phyloP scores from a whole-genome alignment of 2,329 filamentous ascomycete species.

The Neofusicoccum umdonicola region DNA sequence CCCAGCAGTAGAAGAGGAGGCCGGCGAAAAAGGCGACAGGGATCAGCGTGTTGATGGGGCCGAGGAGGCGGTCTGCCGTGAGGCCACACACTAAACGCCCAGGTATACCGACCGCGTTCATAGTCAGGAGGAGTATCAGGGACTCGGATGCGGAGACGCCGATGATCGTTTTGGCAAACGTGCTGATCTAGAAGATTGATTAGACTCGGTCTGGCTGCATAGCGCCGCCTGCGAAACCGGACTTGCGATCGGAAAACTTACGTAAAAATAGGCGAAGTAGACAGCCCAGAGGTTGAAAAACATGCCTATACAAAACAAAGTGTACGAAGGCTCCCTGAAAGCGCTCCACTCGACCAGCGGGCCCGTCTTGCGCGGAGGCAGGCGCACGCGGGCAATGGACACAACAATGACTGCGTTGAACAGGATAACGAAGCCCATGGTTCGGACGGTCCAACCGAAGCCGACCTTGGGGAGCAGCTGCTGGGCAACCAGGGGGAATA shows the following conservation, averaged over 20 bases:
- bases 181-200: background rate
- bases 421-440: conserved; percentile 60
- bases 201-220: background rate
- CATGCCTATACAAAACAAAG: conserved; percentile 44
- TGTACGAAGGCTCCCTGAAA: conserved; percentile 46
- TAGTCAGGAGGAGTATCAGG: conserved; percentile 49
- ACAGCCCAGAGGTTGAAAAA: conserved; percentile 48
- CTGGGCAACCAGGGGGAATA: conserved; percentile 57
- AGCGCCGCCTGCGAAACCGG: background rate
- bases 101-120: conserved; percentile 51
- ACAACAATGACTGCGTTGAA: conserved; percentile 40
- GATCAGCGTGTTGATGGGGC: conserved; percentile 43
- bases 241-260: background rate
- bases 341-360: conserved; percentile 25
- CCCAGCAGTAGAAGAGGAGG: conserved; percentile 46
- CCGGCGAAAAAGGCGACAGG: conserved; percentile 37
- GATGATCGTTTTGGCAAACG: conserved; percentile 22
- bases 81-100: conserved; percentile 50
- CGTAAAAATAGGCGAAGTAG: conserved; percentile 59
- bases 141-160: conserved; percentile 47
- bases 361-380: conserved; percentile 44
- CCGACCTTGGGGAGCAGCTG: conserved; percentile 60
- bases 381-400: conserved; percentile 35
- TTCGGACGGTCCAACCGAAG: conserved; percentile 63
- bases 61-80: conserved; percentile 39